These are phyloP conservation scores for Solidago caesia DNA, from an alignment of 129 eudicot species.

Conservation along the genomic window DNA sequence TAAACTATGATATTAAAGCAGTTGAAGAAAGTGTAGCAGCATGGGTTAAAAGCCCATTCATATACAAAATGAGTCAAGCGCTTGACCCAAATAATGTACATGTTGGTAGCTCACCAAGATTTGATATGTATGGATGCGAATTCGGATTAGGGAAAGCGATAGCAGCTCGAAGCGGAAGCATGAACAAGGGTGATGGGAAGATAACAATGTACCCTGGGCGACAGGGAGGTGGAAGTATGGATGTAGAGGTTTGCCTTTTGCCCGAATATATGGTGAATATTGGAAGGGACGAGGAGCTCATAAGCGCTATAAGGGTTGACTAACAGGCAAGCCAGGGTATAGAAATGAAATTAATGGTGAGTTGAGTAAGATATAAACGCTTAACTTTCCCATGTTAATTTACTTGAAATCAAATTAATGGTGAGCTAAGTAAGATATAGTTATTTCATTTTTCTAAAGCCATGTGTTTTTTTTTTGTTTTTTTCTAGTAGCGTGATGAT, in stretches of 20 bases:
- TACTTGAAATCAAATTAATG: too few species aligned
- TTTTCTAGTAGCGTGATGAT: too few species aligned
- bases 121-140: background rate
- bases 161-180: background rate
- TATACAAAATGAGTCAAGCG: background rate
- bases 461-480: too few species aligned
- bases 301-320: background rate
- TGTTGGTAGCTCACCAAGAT: background rate
- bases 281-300: background rate
- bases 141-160: background rate
- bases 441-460: too few species aligned
- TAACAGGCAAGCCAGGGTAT: too few species aligned
- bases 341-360: too few species aligned
- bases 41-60: background rate
- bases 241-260: background rate
- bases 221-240: background rate
- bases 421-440: too few species aligned
- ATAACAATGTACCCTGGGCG: background rate
- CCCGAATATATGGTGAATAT: background rate
- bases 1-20: too few species aligned
- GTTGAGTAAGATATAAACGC: too few species aligned
- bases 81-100: background rate
- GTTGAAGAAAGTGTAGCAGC: background rate
- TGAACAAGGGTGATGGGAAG: background rate
- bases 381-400: too few species aligned